Percentiles rank a stretch among this genome's conserved stretches.
Conservation (phyloP, 805 yeast species). For the Ogataea haglerorum region DNA sequence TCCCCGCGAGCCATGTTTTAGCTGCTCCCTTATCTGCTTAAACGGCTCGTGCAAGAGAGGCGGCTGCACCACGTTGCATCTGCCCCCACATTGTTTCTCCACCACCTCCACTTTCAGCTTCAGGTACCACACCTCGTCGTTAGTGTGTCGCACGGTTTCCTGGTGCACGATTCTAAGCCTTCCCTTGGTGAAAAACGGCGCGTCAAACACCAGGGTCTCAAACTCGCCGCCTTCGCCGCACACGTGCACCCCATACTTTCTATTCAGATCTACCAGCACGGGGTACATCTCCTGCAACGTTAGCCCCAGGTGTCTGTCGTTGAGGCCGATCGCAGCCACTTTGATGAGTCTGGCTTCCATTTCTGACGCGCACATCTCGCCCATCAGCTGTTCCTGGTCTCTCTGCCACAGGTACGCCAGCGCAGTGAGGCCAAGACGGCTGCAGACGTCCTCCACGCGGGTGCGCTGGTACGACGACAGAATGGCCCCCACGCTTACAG, state of each 20-base stretch:
- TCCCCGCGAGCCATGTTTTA: not conserved
- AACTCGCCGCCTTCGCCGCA: constrained; percentile 99
- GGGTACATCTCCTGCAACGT: constrained; percentile 61
- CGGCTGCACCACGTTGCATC: constrained; percentile 28
- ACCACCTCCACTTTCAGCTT: constrained; percentile 51
- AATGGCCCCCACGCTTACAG: constrained; percentile 94
- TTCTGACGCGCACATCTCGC: constrained; percentile 67
- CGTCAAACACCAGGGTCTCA: constrained; percentile 88
- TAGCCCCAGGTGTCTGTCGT: constrained; percentile 63
- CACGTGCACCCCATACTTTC: constrained; percentile 75
- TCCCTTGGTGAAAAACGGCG: constrained; percentile 71
- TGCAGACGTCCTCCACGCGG: constrained; percentile 89
- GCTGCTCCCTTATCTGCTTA: constrained; percentile 25
- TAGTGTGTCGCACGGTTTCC: constrained; percentile 43
- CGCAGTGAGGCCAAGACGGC: constrained; percentile 61
- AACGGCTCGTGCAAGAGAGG: constrained; percentile 40
- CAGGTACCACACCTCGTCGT: constrained; percentile 70
- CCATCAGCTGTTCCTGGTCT: constrained; percentile 73
- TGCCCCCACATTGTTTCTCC: constrained; percentile 20
- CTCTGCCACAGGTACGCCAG: constrained; percentile 89
- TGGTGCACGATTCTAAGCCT: constrained; percentile 41
- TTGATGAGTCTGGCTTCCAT: constrained; percentile 83
- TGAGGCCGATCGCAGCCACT: constrained; percentile 89
- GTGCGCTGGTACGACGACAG: constrained; percentile 93
- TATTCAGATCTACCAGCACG: constrained; percentile 52